Base-by-base conservation (phyloP, 345 rosid species). In the Acer negundo region DNA sequence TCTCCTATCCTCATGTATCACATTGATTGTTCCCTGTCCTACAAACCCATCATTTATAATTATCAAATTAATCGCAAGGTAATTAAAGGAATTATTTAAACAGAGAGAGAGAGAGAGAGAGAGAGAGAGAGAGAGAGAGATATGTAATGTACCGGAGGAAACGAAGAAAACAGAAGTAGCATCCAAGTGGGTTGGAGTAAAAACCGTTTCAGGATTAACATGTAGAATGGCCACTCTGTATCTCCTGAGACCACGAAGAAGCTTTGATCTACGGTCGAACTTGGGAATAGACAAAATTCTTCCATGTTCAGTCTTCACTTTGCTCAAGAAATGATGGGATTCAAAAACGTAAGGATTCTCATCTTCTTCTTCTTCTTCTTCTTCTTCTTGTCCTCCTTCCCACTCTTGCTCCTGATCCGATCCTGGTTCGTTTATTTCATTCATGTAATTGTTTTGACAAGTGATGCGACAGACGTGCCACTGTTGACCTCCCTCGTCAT, bases 1-100 rank as follows among this genome's bases (percentile, higher is more conserved):
- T 68, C 82, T 85, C 77, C 74, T 77, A 40, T 79, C 78, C 78
- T 80, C 82, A 4, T 19, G 72, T 61, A 87, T 56, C 74, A 75
- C 15, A 10, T 79, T 66, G 55, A 89, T 46, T 0, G 80, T 83
- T 59, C 86, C 95, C 44, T 77, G 56, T 69, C 95, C 93, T 91
- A 22, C 65, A 74, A 55, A 40, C n/a, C 40, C 47, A 56, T 35
- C 38, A 35, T 35, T 35, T 35, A 35, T 35, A 35, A 4, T 35
- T 4, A 35, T 35, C 35, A 31, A 31, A 31, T 4, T 31, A 31
- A 31, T 31, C 38, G 6, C 38, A 35, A 35, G 38, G 38, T 35
- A 35, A 31, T 35, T 35, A 35, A 35, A 35, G 38, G 38, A 35
- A 35, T 35, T 35, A 40, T 28, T 7, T 20, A 26, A 51, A 9